Conservation (phyloP, 768 basidiomycete species). For the Lentinus tigrinus region DNA sequence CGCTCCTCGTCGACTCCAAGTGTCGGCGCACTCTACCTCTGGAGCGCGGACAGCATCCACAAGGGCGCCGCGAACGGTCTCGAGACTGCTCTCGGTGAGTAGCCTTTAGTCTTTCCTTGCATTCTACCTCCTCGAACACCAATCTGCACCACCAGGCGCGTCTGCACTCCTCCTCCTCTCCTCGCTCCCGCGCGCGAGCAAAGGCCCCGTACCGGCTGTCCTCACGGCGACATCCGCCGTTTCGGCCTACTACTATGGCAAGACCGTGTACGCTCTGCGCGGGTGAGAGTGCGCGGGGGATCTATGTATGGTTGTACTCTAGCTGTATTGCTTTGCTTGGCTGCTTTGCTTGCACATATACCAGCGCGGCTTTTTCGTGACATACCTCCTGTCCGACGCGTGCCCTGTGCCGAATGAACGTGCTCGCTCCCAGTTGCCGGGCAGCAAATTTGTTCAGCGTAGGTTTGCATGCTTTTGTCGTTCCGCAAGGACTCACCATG, state of each 20-base stretch:
- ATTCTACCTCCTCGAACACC: not conserved
- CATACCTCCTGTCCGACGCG: not conserved
- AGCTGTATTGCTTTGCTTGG: constrained; percentile 5
- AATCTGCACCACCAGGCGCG: constrained; percentile 47
- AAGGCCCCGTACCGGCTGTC: constrained; percentile 70
- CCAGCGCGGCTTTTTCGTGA: not conserved
- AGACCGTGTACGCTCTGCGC: constrained; percentile 41
- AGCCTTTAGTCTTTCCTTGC: not conserved
- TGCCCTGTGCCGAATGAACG: not conserved
- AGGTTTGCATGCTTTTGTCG: not conserved
- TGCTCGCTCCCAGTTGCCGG: not conserved
- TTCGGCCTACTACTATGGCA: constrained; percentile 69
- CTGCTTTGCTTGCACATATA: constrained; percentile 2
- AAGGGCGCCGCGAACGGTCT: constrained; percentile 73
- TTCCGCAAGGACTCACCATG: no score
- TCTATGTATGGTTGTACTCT: constrained; percentile 2
- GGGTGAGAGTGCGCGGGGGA: not conserved
- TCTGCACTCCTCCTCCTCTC: constrained; percentile 69
- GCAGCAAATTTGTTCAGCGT: not conserved
- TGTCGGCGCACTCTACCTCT: constrained; percentile 77
- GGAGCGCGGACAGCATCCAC: constrained; percentile 74
- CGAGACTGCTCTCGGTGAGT: constrained; percentile 70
- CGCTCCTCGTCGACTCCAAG: constrained; percentile 34
- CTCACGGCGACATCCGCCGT: constrained; percentile 61
- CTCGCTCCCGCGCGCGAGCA: constrained; percentile 67